Conservation (phyloP, 371 early-diverging fungal species). For the Apophysomyces variabilis region DNA sequence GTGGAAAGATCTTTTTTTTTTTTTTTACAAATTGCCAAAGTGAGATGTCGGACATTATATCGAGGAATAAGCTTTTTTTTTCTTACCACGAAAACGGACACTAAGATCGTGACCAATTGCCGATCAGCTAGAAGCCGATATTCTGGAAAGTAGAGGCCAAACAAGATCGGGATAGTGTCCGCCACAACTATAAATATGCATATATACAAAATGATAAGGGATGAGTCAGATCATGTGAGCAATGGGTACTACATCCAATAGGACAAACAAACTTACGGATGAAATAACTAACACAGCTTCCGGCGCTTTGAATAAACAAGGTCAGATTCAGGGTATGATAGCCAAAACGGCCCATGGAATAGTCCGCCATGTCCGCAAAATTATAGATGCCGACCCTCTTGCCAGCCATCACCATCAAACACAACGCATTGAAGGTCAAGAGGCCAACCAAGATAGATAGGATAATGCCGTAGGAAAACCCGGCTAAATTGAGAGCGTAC, state of each 20-base stretch:
- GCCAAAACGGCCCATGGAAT: slow-evolving; percentile 54
- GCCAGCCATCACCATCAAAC: slow-evolving; percentile 55
- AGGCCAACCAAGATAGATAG: slow-evolving; percentile 51
- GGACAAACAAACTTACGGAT: slow-evolving; percentile 35
- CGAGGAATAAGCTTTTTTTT: not conserved
- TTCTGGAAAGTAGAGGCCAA: slow-evolving; percentile 45
- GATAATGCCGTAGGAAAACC: slow-evolving; percentile 57
- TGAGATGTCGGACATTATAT: slow-evolving; percentile 1
- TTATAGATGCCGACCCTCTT: slow-evolving; percentile 48
- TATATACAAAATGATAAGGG: not conserved
- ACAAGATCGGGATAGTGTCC: slow-evolving; percentile 61
- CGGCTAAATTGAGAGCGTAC: slow-evolving; percentile 57
- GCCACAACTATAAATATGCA: slow-evolving; percentile 45
- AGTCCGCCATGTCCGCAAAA: slow-evolving; percentile 56
- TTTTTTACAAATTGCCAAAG: not conserved
- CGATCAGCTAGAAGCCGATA: slow-evolving; percentile 35
- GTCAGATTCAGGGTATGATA: slow-evolving; percentile 53
- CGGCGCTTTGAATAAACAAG: slow-evolving; percentile 55
- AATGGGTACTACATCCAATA: not conserved
- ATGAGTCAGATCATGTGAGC: slow-evolving; percentile 6
- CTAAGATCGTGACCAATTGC: slow-evolving; percentile 46
- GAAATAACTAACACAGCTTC: slow-evolving; percentile 59
- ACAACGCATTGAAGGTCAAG: slow-evolving; percentile 49
- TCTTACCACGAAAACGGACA: slow-evolving; percentile 52
- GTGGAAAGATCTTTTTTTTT: slow-evolving; percentile 46